Percentiles rank a stretch among this genome's conserved stretches.
Conservation (phyloP, 768 basidiomycete genomes). For the Mrakia frigida region DNA sequence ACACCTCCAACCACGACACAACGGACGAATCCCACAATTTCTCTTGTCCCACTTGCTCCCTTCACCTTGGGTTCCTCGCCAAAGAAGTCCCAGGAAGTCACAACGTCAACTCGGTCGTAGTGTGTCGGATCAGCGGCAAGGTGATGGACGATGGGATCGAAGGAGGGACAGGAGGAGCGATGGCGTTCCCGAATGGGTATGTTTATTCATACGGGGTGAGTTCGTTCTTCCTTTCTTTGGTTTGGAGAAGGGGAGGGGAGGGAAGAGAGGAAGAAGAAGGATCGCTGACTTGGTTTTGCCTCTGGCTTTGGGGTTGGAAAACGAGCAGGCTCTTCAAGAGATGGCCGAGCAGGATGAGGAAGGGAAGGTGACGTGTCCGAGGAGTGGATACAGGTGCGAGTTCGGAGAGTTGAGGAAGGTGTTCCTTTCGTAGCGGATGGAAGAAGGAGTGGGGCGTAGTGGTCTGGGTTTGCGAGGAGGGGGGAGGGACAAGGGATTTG, state of each 20-base stretch:
- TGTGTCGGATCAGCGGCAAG: slow-evolving; percentile 81
- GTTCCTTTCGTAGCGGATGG: slow-evolving; percentile 75
- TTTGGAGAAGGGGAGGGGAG: not conserved
- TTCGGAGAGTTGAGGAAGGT: slow-evolving; percentile 74
- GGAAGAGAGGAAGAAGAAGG: not conserved
- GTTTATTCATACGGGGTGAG: slow-evolving; percentile 87
- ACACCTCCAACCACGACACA: not conserved
- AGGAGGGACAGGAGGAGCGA: slow-evolving; percentile 48
- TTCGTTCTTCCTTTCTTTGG: not conserved
- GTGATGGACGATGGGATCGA: slow-evolving; percentile 96
- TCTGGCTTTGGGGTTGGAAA: too few species aligned
- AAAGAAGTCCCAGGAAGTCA: slow-evolving; percentile 85
- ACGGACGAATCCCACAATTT: slow-evolving; percentile 32
- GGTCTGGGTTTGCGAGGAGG: too few species aligned
- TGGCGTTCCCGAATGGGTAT: slow-evolving; percentile 83
- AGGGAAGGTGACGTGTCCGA: slow-evolving; percentile 69
- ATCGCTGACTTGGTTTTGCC: not conserved
- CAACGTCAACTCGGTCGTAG: slow-evolving; percentile 91
- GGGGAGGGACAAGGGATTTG: too few species aligned
- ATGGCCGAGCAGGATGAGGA: slow-evolving; percentile 79
- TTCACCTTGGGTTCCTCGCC: slow-evolving; percentile 62
- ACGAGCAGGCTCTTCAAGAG: slow-evolving; percentile 70
- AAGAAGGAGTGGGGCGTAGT: too few species aligned
- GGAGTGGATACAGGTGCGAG: slow-evolving; percentile 60
- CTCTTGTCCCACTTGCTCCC: slow-evolving; percentile 84